Evolutionary conservation across 2,329 filamentous ascomycete genomes (phyloP).

Genomic region (Zelopaecilomyces penicillatus): DNA sequence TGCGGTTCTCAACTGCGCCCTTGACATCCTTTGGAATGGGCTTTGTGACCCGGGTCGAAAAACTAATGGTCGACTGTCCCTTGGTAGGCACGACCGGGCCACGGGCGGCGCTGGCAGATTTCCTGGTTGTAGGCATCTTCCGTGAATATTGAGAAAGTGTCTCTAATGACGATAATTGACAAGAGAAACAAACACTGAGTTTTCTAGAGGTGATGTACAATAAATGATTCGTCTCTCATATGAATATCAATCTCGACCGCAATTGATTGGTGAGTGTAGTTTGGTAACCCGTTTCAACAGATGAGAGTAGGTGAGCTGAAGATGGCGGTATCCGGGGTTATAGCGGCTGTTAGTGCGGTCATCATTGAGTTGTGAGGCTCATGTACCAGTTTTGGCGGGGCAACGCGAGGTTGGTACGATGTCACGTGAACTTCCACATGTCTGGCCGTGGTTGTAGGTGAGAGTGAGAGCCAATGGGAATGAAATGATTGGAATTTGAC

Average conservation of each 20-base stretch:
- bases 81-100: conserved; percentile 30
- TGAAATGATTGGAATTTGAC: not conserved
- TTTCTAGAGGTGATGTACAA: no score
- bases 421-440: conserved; percentile 34
- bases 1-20: conserved; percentile 24
- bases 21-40: conserved; percentile 37
- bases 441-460: no score
- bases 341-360: no score
- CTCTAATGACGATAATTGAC: not conserved
- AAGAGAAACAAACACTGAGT: not conserved
- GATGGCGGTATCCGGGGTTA: no score
- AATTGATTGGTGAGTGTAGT: no score
- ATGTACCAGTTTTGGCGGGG: conserved; percentile 37
- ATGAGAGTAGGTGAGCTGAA: no score
- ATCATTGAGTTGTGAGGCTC: conserved; percentile 1
- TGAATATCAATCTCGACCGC: no score
- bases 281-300: no score
- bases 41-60: conserved; percentile 50
- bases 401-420: conserved; percentile 43
- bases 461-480: no score
- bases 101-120: conserved; percentile 34
- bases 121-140: conserved; percentile 41
- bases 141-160: no score
- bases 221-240: no score
- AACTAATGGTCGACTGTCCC: conserved; percentile 48